Conservation (phyloP, 73 alveolate species). For the Paramecium caudatum region DNA sequence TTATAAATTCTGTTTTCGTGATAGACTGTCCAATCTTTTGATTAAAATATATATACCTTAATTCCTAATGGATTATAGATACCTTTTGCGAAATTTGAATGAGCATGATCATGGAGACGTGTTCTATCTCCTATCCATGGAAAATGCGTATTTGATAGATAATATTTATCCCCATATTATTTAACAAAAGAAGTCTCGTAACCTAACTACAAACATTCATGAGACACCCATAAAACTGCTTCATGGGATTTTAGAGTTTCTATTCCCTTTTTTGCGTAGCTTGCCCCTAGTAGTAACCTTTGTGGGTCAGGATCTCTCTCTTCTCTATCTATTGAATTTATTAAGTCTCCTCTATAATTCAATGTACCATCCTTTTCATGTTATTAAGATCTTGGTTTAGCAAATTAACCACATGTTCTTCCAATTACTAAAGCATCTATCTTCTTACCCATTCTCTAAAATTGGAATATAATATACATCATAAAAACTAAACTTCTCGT, state of each 20-base stretch:
- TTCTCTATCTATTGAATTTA: constrained; percentile 45
- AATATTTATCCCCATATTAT: constrained; percentile 24
- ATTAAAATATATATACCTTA: not conserved
- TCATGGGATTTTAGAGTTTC: constrained; percentile 10
- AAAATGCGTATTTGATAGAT: constrained; percentile 72
- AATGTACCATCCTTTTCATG: constrained; percentile 62
- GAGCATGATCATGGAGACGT: constrained; percentile 74
- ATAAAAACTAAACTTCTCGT: constrained; percentile 59
- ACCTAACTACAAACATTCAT: constrained; percentile 77
- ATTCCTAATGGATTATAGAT: constrained; percentile 79
- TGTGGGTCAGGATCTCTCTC: constrained; percentile 77
- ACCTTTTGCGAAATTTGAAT: constrained; percentile 79
- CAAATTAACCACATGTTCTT: constrained; percentile 78
- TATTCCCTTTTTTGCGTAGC: not conserved
- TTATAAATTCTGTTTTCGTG: constrained; percentile 36
- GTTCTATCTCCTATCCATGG: constrained; percentile 85
- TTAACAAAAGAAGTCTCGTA: constrained; percentile 76
- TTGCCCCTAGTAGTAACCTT: constrained; percentile 69
- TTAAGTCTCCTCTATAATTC: constrained; percentile 72
- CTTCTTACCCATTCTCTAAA: constrained; percentile 34
- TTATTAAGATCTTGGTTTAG: constrained; percentile 75
- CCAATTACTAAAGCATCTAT: constrained; percentile 70
- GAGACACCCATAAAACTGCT: constrained; percentile 64
- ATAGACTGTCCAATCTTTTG: constrained; percentile 73
- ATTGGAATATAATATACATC: constrained; percentile 15